These are phyloP conservation scores for Sophora flavescens DNA, from an alignment of 306 rosid genomes.

Conservation along the genomic window DNA sequence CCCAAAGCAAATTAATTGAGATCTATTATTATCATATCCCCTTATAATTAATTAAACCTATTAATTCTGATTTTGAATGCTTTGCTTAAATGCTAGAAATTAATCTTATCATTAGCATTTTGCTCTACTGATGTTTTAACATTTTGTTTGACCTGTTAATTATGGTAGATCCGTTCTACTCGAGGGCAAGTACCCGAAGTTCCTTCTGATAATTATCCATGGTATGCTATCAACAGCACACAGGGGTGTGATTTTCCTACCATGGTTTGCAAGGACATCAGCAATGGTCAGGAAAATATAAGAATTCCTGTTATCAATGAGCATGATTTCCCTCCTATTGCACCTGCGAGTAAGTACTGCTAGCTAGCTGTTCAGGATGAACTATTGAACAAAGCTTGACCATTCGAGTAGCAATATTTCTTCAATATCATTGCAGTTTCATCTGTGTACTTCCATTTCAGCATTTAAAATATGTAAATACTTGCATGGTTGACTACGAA, in stretches of 20 bases:
- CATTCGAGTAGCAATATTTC: background rate
- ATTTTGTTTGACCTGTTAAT: background rate
- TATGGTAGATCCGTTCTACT: conserved; percentile 10
- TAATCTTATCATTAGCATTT: too few relatives aligned
- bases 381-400: too few relatives aligned
- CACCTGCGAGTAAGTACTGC: background rate
- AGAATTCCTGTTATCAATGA: background rate
- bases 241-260: background rate
- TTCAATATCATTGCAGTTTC: background rate
- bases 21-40: too few relatives aligned
- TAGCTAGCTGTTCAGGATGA: background rate
- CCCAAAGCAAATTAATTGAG: too few relatives aligned
- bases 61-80: background rate
- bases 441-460: background rate
- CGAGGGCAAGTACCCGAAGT: background rate
- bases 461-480: background rate
- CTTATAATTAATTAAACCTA: too few relatives aligned
- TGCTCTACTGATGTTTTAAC: background rate
- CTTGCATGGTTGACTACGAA: background rate
- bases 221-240: background rate
- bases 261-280: conserved; percentile 24
- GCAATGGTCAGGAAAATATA: conserved; percentile 4
- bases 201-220: background rate
- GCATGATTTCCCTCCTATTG: conserved; percentile 3
- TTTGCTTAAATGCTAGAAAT: background rate